Evolutionary conservation across 2,329 filamentous ascomycete species (phyloP), one percentile per base, ranked within the genome.

Genomic region (Fusarium phyllophilum): DNA sequence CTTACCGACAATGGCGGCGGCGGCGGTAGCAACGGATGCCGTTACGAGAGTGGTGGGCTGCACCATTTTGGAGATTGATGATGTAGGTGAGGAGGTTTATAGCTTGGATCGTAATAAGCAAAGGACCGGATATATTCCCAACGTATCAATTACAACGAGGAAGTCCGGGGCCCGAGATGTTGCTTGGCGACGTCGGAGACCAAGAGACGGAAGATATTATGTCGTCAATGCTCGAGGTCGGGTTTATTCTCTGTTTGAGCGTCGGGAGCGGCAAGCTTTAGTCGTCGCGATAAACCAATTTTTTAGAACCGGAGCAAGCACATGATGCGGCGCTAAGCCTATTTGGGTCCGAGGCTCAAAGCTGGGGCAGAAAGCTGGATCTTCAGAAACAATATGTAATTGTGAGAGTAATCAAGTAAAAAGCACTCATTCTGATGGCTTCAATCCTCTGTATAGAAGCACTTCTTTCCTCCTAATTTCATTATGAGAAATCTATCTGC

Each of bases 21-120:
- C 89, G 75, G 88, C 83, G 56, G 89, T 89, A 79, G 89, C 89
- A 79, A 90, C 86, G 65, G 89, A 89, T 81, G 89, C 88, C 81
- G 89, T 90, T 82, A 89, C 86, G 80, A 91, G 80, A 74, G 86
- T 89, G 73, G 84, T 85, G 71, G 86, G 83, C 81, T 88, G 86
- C 73, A 88, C 83, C 84, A 85, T 85, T 72, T 74, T 78, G 70
- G 70, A 66, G 42, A 63, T 52, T 64, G 46, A 66, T 52, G 66
- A 58, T 64, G 67, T 64, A 70, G 59, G 41, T 68, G 59, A 51
- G 65, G 66, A 68, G 65, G 48, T 29, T 33, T 62, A 24, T 24
- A 52, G 52, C 34, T 70, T 54, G 45, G 67, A 59, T 61, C 54
- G 51, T 44, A 69, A 61, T 49, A 62, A 51, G 62, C 63, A 56